Percentiles rank a stretch among this genome's conserved stretches.
These are phyloP conservation scores for Tetracladium setigerum DNA, from an alignment of 495 filamentous ascomycete genomes.

Conservation along the genomic window DNA sequence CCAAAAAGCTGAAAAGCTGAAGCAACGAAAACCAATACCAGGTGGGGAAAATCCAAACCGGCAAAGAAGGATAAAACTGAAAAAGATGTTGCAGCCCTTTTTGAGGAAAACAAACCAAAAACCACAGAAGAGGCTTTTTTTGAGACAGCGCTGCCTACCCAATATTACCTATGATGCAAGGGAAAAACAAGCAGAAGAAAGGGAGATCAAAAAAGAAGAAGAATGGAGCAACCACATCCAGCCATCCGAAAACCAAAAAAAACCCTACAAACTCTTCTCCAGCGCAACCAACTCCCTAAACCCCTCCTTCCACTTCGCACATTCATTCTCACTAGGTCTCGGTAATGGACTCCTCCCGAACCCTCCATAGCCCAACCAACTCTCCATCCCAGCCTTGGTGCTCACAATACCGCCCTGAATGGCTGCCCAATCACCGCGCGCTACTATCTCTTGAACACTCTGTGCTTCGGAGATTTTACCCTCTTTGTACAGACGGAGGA, in stretches of 20 bases:
- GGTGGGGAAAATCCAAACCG: no score
- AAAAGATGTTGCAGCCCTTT: no score
- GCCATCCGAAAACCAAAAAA: not conserved
- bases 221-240: no score
- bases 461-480: conserved; percentile 69
- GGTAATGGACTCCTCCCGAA: conserved; percentile 72
- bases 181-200: no score
- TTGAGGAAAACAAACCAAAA: no score
- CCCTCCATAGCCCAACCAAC: conserved; percentile 72
- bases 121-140: no score
- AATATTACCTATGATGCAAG: no score
- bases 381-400: conserved; percentile 71
- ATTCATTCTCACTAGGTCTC: conserved; percentile 52
- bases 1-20: no score
- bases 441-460: conserved; percentile 70
- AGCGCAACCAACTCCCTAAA: conserved; percentile 69
- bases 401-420: conserved; percentile 83
- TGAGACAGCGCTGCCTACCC: no score
- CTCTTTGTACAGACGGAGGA: conserved; percentile 61
- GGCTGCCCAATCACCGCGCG: conserved; percentile 78
- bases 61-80: no score
- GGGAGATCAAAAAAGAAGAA: no score
- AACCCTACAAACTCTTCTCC: conserved; percentile 36
- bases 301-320: conserved; percentile 53
- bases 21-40: no score